Evolutionary conservation across 352 stramenopile genomes (phyloP), one percentile per base, ranked within the genome.

Genomic region (Pythium dissimile): DNA sequence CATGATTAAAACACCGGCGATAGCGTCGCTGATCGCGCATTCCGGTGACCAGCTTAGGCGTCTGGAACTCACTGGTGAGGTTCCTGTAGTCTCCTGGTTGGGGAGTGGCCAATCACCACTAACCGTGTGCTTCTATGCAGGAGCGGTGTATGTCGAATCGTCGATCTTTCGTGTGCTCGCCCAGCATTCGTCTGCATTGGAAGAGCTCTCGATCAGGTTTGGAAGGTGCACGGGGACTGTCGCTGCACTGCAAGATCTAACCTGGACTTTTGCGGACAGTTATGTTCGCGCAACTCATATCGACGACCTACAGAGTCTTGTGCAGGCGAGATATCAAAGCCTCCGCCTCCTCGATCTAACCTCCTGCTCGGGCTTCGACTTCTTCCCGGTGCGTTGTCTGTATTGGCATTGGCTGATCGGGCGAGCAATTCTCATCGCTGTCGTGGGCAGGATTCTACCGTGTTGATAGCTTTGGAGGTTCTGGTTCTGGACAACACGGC

Each of bases 401-500:
- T 15, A 18, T 13, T 47, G 10, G 18, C 13, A 12, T 5, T 46
- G 24, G 0, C 26, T 5, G 5, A 46, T 27, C 11, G 21, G 21
- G 21, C 21, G 39, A 28, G 3, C 18, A 28, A 9, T 18, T 5
- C 12, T 59, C 2, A 18, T 10, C 3, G 1, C 24, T 20, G 6
- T 7, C 27, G 12, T n/a, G 11, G 35, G 23, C 8, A 80, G 68
- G 39, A 61, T 41, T 59, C 69, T 20, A 59, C 46, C 23, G 50
- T 32, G n/a, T 51, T 88, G 15, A 60, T 48, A 16, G 62, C 45
- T 24, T 62, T 90, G 5, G 52, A 89, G 62, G 78, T 85, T 2
- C 54, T 91, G 20, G 70, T 89, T n/a, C 60, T 89, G 5, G 79
- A 91, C 55, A 83, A 67, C 45, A 87, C 76, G 2, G 45, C 51